These are phyloP conservation scores for Aspergillus carbonarius DNA, from an alignment of 2,329 filamentous ascomycete species.

Conservation along the genomic window DNA sequence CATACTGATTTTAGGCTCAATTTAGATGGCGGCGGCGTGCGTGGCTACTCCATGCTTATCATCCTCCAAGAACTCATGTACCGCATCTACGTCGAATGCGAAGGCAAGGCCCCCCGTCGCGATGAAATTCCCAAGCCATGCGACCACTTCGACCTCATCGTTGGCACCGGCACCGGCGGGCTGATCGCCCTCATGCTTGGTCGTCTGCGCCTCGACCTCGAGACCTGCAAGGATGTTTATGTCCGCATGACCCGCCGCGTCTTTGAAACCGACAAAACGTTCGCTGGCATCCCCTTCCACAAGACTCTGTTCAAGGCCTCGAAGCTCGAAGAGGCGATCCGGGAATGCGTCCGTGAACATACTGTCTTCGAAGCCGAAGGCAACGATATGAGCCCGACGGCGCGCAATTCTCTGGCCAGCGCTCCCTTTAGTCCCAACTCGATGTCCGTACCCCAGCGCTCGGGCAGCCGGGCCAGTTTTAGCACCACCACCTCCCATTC, in stretches of 20 bases:
- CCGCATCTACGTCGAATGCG: conserved; percentile 87
- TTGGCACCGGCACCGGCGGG: conserved; percentile 91
- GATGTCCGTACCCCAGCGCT: conserved; percentile 51
- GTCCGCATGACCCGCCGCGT: conserved; percentile 91
- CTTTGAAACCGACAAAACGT: conserved; percentile 97
- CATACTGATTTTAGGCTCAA: background rate
- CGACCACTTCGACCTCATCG: conserved; percentile 97
- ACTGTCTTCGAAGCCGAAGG: conserved; percentile 79
- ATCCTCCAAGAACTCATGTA: conserved; percentile 98
- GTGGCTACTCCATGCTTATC: conserved; percentile 97
- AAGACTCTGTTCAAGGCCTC: conserved; percentile 96
- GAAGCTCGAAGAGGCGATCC: conserved; percentile 89
- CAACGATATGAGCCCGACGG: conserved; percentile 63
- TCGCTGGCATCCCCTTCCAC: conserved; percentile 90
- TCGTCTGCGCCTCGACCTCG: conserved; percentile 82
- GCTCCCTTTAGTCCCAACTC: conserved; percentile 46
- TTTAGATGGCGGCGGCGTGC: conserved; percentile 86
- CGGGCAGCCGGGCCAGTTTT: conserved; percentile 76
- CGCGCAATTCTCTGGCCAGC: conserved; percentile 48
- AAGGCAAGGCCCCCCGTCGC: conserved; percentile 79
- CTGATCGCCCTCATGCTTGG: conserved; percentile 97
- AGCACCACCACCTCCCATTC: conserved; percentile 71
- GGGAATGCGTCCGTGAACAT: conserved; percentile 80
- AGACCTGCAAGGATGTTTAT: conserved; percentile 97
- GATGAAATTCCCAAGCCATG: conserved; percentile 94